Percentiles rank a stretch among this genome's conserved stretches.
These are phyloP conservation scores for Cladosporium sp. DNA, from an alignment of 2,329 filamentous ascomycete species.

Conservation along the genomic window DNA sequence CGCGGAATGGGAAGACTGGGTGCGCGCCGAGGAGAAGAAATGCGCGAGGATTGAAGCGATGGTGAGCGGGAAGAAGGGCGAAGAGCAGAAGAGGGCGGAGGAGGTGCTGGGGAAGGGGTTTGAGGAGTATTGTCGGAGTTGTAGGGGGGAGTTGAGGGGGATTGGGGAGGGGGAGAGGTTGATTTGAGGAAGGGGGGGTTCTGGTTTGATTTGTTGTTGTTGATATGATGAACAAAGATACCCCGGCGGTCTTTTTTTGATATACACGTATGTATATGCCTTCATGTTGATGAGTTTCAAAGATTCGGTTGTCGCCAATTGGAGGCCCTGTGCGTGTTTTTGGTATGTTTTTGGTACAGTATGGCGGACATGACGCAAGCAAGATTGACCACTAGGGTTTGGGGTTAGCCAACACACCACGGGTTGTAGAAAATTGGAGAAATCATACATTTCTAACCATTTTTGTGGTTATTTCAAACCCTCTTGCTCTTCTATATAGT, in stretches of 20 bases:
- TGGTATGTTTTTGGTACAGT: too few relatives aligned
- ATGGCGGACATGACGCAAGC: background rate
- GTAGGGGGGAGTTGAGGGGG: constrained; percentile 30
- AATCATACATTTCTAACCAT: background rate
- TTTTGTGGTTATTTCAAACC: background rate
- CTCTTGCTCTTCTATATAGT: background rate
- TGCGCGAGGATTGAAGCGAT: constrained; percentile 65
- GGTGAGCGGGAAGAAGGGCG: constrained; percentile 40
- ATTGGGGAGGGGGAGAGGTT: constrained; percentile 12
- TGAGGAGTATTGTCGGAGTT: constrained; percentile 63
- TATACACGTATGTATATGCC: too few relatives aligned
- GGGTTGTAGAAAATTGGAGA: background rate
- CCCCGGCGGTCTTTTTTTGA: too few relatives aligned
- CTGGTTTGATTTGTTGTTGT: background rate
- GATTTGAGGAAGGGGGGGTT: background rate
- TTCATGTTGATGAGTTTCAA: background rate
- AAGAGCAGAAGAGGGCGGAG: constrained; percentile 24
- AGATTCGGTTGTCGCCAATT: too few relatives aligned
- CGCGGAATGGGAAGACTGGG: constrained; percentile 92
- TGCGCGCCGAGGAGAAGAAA: constrained; percentile 72
- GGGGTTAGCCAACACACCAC: background rate
- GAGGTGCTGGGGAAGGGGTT: constrained; percentile 54
- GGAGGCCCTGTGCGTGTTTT: too few relatives aligned
- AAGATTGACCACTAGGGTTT: background rate
- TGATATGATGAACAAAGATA: background rate